Evolutionary conservation across 192 early-diverging fungal species (phyloP), one percentile per base, ranked within the genome.

Genomic region (Gryganskiella cystojenkinii): DNA sequence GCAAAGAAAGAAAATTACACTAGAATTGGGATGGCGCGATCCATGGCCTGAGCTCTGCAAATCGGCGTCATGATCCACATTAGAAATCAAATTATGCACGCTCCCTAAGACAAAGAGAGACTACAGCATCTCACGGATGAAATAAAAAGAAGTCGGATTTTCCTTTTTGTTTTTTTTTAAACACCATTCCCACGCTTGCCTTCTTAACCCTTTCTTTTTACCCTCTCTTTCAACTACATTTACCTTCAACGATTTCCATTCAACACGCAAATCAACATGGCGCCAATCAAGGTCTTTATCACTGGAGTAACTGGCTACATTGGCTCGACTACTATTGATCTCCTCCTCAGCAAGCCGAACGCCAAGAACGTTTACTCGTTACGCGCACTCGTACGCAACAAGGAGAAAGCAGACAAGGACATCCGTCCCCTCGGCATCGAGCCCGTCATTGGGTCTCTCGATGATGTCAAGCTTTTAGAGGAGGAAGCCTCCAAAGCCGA

Each of bases 381-480:
- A 27, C 73, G 60, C 31, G 73, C 73, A 13, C 54, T 76, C 11
- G 73, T 76, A 4, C 73, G 73, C 10, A 51, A 57, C 10, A 53
- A 24, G 13, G 61, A 67, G 9, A 64, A 59, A 27, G 74, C 74
- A 17, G 66, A 68, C 20, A 33, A 49, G 22, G 45, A 56, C 19
- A 59, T 69, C 28, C 61, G 66, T 4, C 61, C 74, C 27, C 40
- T 64, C 3, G 67, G 67, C 4, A 60, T 78, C 28, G 74, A 64
- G n/a, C 74, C 74, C 27, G 61, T 78, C 43, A 49, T 78, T 14
- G 74, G 74, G 3, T 64, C 65, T 19, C 67, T 78, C 51, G 61
- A 69, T 52, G 66, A 69, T 28, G 2, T 27, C 6, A 42, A 50
- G 3, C 24, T 78, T 17, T 27, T 78, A 17, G 37, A 46, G 1